Conservation (phyloP, 805 yeast species). For the Myxozyma vanderwaltii region DNA sequence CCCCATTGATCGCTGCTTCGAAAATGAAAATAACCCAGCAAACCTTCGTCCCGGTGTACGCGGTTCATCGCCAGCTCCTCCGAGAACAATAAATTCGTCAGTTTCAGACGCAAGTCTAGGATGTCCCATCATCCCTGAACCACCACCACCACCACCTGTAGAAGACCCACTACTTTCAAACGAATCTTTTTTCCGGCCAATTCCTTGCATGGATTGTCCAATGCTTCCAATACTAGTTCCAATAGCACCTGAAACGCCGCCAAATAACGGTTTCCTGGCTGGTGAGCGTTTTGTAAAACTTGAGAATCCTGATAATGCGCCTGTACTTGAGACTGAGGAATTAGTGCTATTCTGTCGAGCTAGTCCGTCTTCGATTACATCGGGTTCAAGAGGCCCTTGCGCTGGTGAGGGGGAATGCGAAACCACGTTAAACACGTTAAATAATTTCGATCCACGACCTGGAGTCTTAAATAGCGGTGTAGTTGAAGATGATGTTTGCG, state of each 20-base stretch:
- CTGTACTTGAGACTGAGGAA: constrained; percentile 11
- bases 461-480: background rate
- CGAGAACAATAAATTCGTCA: constrained; percentile 17
- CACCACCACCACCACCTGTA: background rate
- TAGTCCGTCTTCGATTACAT: background rate
- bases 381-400: background rate
- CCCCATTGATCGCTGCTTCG: constrained; percentile 6
- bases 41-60: constrained; percentile 27
- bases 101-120: constrained; percentile 11
- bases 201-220: constrained; percentile 15
- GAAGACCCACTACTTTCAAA: constrained; percentile 9
- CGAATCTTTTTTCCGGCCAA: constrained; percentile 27
- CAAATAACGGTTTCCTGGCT: constrained; percentile 15
- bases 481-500: background rate
- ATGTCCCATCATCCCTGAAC: background rate
- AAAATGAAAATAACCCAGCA: constrained; percentile 24
- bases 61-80: constrained; percentile 7
- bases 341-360: constrained; percentile 2
- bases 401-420: background rate
- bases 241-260: constrained; percentile 19
- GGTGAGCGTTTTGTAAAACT: constrained; percentile 22
- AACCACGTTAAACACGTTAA: constrained; percentile 13
- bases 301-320: constrained; percentile 8
- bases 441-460: constrained; percentile 13
- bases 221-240: constrained; percentile 20